Evolutionary conservation across 2,329 filamentous ascomycete genomes (phyloP), one percentile per base, ranked within the genome.

Genomic region (Moelleriella libera): DNA sequence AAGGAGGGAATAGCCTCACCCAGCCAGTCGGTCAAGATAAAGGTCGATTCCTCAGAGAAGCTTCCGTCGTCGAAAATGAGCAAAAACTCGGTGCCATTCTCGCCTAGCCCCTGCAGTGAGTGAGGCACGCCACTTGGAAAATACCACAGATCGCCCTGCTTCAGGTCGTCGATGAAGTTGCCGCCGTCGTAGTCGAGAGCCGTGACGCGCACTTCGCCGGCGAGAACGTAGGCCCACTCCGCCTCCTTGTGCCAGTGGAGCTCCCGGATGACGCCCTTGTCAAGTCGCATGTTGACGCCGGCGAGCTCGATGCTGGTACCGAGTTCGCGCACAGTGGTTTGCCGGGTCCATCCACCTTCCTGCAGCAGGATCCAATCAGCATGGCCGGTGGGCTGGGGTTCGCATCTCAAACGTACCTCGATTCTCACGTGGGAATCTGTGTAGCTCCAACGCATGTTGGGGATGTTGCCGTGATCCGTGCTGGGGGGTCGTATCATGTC

Each of bases 211-310:
- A 85, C 82, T 49, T 74, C 71, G 45, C 84, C 84, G 48, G 82
- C 76, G 0, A 88, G 73, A 3, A 88, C 79, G 52, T 83, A 87
- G 0, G 81, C 82, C 83, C 84, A 88, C 58, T 88, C 84, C 39
- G 82, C 83, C 60, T 86, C 81, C 55, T 84, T 85, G 68, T 88
- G 84, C 84, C 84, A 88, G 59, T 88, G 84, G 7, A 88, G 70
- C 60, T 88, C 84, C 30, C 84, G 80, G 54, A 85, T 85, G 32
- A 82, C 83, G 37, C 83, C 82, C 52, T 77, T 66, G 40, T 82
- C 83, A 3, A 88, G 75, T 9, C 83, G 76, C 84, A 88, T 88
- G 60, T 88, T 86, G 47, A 88, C 84, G 41, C 80, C 79, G 2
- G 84, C 84, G 43, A 88, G 72, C 58, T 87, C 81, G n/a, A 77